A percentile compares a stretch with the other conserved stretches of the same genome.
phyloP scores from a whole-genome alignment of 805 yeast species.

The Cyberlindnera mycetangii region DNA sequence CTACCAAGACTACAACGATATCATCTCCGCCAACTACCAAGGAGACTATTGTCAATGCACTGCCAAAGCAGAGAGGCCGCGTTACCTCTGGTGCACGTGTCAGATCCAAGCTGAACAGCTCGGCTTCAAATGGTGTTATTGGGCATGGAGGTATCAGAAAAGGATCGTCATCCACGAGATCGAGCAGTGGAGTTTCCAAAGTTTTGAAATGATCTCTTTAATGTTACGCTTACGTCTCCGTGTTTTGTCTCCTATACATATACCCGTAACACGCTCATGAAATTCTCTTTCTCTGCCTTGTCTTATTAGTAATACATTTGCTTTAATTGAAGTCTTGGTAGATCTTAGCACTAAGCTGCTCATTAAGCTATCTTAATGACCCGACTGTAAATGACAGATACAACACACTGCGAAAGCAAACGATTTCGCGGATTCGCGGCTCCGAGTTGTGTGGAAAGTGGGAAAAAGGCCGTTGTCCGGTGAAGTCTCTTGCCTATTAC shows the following conservation, averaged over 20 bases:
- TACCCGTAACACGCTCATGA: too few relatives aligned
- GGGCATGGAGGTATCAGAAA: conserved; percentile 30
- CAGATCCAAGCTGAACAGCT: conserved; percentile 28
- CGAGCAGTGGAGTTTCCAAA: conserved; percentile 24
- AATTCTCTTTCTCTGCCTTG: background rate
- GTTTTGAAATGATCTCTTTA: conserved; percentile 8
- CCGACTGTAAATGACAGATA: background rate
- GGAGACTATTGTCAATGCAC: conserved; percentile 16
- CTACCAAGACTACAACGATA: conserved; percentile 30
- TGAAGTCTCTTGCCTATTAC: background rate
- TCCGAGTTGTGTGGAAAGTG: background rate
- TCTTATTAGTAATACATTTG: too few relatives aligned
- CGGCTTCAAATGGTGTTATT: conserved; percentile 16
- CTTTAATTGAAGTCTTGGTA: too few relatives aligned
- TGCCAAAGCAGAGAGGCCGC: conserved; percentile 28
- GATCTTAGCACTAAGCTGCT: too few relatives aligned
- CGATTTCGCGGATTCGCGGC: too few relatives aligned
- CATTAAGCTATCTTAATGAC: background rate
- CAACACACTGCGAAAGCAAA: too few relatives aligned
- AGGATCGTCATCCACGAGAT: conserved; percentile 23
- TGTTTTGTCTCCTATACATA: too few relatives aligned
- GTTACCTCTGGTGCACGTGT: conserved; percentile 30
- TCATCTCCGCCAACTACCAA: conserved; percentile 30
- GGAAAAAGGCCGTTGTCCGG: background rate
- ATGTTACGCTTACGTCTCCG: too few relatives aligned